Evolutionary conservation across 495 filamentous ascomycete species (phyloP).

Genomic region (Massariosphaeria phaeospora): DNA sequence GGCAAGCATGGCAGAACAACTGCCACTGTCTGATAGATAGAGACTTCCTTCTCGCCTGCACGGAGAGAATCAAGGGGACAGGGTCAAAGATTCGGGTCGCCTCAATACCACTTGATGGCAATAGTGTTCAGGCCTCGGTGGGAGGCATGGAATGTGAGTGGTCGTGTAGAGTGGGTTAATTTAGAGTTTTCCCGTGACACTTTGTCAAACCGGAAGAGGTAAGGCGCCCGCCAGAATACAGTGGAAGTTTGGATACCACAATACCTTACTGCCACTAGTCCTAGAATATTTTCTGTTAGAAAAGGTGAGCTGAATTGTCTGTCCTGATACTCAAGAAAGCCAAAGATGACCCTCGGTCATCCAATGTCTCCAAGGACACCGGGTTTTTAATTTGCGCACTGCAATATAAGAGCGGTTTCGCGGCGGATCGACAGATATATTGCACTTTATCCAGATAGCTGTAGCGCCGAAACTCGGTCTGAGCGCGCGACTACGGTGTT

Average conservation of each 20-base stretch:
- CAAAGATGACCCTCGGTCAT: too few relatives aligned
- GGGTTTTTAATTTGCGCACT: too few relatives aligned
- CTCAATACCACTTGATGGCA: slow-evolving; percentile 15
- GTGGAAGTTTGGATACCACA: too few relatives aligned
- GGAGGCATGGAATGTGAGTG: slow-evolving; percentile 7
- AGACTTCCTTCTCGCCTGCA: background rate
- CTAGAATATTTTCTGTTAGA: too few relatives aligned
- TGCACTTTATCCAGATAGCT: background rate
- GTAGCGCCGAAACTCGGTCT: background rate
- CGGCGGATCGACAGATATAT: background rate
- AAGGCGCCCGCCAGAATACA: slow-evolving; percentile 4
- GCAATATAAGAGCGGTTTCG: background rate
- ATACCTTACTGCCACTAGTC: too few relatives aligned
- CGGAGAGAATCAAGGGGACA: background rate
- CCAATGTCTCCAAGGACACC: too few relatives aligned
- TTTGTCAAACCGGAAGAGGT: background rate
- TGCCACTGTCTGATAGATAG: background rate
- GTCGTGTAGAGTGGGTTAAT: slow-evolving; percentile 23
- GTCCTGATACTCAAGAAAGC: too few relatives aligned
- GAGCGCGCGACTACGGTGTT: background rate
- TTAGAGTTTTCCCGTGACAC: slow-evolving; percentile 33
- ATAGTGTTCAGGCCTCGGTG: background rate
- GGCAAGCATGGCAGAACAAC: background rate
- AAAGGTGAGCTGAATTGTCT: too few relatives aligned
- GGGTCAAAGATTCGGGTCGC: background rate